Conservation (phyloP, 2,329 filamentous ascomycete genomes). For the Aspergillus amoenus region DNA sequence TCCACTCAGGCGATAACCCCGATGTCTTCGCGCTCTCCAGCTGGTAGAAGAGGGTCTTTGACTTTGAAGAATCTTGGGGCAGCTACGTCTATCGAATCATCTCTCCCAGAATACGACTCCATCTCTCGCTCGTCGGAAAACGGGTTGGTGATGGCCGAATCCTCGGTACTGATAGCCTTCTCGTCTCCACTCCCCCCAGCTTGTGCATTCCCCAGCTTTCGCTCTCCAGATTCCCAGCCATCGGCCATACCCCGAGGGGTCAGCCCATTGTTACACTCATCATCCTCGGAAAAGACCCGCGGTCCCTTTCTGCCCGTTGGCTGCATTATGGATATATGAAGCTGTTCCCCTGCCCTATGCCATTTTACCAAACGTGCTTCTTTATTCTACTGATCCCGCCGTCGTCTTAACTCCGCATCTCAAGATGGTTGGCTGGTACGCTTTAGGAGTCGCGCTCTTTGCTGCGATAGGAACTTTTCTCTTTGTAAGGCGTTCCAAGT, state of each 20-base stretch:
- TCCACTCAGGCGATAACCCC: background rate
- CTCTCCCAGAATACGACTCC: background rate
- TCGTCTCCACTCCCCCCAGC: conserved; percentile 2
- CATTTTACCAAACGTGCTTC: background rate
- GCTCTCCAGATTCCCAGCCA: conserved; percentile 1
- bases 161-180: background rate
- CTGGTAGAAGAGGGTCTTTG: background rate
- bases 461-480: conserved; percentile 61
- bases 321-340: conserved; percentile 1
- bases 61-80: background rate
- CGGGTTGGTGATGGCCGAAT: conserved; percentile 2
- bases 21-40: background rate
- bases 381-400: background rate
- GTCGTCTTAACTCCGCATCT: background rate
- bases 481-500: conserved; percentile 45
- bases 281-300: conserved; percentile 10
- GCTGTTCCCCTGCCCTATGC: background rate
- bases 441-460: conserved; percentile 54
- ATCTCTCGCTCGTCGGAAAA: background rate
- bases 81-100: background rate
- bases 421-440: conserved; percentile 46
- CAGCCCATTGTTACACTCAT: conserved; percentile 7
- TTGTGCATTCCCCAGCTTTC: conserved; percentile 3
- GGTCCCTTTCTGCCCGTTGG: background rate
- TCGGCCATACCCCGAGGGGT: conserved; percentile 31